Percentiles rank a stretch among this genome's conserved stretches.
Evolutionary conservation across 352 stramenopile genomes (phyloP).

Genomic region (Bremia lactucae): DNA sequence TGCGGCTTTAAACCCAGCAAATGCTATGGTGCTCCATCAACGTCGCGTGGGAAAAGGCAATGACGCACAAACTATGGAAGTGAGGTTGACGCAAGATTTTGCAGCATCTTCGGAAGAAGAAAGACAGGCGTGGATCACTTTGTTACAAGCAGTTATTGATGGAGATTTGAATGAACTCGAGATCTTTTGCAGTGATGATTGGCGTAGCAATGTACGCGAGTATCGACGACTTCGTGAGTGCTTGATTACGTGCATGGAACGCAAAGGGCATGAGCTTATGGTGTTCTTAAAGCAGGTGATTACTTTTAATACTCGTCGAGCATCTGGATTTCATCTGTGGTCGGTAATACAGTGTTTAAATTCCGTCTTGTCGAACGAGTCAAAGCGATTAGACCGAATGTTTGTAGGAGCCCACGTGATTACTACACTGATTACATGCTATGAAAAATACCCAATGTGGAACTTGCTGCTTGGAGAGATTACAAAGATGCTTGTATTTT

Average conservation of each 20-base stretch:
- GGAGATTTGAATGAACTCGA: constrained; percentile 74
- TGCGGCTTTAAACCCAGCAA: constrained; percentile 6
- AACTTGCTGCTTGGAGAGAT: constrained; percentile 73
- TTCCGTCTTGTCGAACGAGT: constrained; percentile 65
- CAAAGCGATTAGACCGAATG: constrained; percentile 74
- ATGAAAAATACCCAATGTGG: constrained; percentile 72
- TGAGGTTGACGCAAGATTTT: constrained; percentile 64
- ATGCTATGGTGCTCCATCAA: constrained; percentile 26
- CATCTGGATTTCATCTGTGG: constrained; percentile 65
- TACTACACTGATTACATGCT: constrained; percentile 60
- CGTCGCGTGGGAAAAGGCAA: constrained; percentile 23
- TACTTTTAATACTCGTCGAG: constrained; percentile 43
- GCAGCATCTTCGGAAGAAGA: constrained; percentile 51
- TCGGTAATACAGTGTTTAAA: constrained; percentile 69
- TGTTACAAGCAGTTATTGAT: constrained; percentile 64
- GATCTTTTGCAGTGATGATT: constrained; percentile 84
- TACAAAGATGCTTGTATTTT: constrained; percentile 80
- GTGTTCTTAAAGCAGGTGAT: constrained; percentile 76
- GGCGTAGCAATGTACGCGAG: constrained; percentile 80
- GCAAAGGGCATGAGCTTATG: constrained; percentile 69
- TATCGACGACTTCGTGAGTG: constrained; percentile 69
- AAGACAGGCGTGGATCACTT: constrained; percentile 56
- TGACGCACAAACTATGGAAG: constrained; percentile 12
- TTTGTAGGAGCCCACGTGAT: constrained; percentile 67
- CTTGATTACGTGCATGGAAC: constrained; percentile 76